Conservation (phyloP, 495 filamentous ascomycete species). For the Talaromyces wortmannii region DNA sequence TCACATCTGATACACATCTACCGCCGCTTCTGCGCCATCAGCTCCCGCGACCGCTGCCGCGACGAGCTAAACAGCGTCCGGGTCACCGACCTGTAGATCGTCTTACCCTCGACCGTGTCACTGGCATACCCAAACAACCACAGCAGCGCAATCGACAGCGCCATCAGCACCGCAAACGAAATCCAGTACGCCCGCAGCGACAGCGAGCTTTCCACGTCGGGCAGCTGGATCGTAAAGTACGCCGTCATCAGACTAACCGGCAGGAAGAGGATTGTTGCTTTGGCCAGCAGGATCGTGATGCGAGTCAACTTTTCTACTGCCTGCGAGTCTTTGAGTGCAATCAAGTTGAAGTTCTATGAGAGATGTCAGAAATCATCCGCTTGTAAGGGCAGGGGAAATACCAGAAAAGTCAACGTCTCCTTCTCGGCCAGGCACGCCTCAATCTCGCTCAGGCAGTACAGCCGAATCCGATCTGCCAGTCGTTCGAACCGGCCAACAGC, state of each 20-base stretch:
- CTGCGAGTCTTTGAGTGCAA: constrained; percentile 74
- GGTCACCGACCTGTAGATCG: constrained; percentile 39
- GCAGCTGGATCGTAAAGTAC: constrained; percentile 74
- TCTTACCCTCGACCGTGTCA: constrained; percentile 43
- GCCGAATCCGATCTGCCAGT: constrained; percentile 65
- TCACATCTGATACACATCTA: not conserved
- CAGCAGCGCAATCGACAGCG: constrained; percentile 53
- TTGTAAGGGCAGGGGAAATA: constrained; percentile 10
- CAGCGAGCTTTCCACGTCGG: constrained; percentile 51
- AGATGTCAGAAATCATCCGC: too few species aligned
- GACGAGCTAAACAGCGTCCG: constrained; percentile 32
- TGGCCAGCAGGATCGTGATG: constrained; percentile 75
- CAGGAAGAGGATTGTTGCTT: constrained; percentile 77
- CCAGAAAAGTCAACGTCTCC: constrained; percentile 65
- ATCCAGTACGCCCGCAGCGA: constrained; percentile 63
- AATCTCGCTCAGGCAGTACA: constrained; percentile 76
- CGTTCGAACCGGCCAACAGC: constrained; percentile 71
- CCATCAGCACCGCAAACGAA: constrained; percentile 61
- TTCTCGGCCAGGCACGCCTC: constrained; percentile 75
- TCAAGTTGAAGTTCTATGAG: constrained; percentile 76
- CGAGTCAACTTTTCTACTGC: constrained; percentile 72
- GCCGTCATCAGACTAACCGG: constrained; percentile 77
- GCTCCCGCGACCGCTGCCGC: constrained; percentile 12
- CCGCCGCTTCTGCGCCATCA: constrained; percentile 2
- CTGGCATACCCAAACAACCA: constrained; percentile 37